Conservation (phyloP, 352 stramenopile species). For the Globisporangium nagaii region DNA sequence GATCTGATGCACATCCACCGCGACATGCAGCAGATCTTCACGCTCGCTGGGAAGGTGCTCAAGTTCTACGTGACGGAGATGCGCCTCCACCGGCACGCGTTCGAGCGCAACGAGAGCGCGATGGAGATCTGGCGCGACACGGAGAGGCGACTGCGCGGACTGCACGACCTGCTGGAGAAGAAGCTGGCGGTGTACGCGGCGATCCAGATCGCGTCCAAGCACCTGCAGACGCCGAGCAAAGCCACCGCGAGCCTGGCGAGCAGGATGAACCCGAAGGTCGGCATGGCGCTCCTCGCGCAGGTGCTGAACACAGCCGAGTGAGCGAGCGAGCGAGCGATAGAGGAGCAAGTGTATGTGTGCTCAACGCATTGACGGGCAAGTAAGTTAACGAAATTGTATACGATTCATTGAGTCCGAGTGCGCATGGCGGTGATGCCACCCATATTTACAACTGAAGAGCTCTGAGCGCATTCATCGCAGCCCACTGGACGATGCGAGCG, state of each 20-base stretch:
- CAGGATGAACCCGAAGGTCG: conserved; percentile 68
- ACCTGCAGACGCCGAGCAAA: conserved; percentile 3
- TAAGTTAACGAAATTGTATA: neutral
- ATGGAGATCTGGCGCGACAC: conserved; percentile 41
- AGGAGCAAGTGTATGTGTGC: neutral
- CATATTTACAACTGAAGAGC: conserved; percentile 3
- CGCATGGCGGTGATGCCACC: neutral
- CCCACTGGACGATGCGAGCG: neutral
- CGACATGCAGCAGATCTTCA: conserved; percentile 83
- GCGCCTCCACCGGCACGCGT: conserved; percentile 13
- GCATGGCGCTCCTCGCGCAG: conserved; percentile 43
- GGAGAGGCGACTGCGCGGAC: conserved; percentile 35
- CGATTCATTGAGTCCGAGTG: neutral
- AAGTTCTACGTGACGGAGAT: conserved; percentile 50
- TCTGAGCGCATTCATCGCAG: neutral
- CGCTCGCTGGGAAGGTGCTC: conserved; percentile 53
- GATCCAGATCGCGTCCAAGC: conserved; percentile 14
- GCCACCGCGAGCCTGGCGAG: conserved; percentile 35
- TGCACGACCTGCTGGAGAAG: conserved; percentile 49
- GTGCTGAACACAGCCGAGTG: conserved; percentile 39
- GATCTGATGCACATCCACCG: conserved; percentile 95
- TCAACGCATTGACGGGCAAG: too few relatives aligned
- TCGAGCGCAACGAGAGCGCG: neutral
- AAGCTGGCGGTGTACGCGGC: conserved; percentile 52
- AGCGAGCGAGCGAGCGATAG: conserved; percentile 8